Evolutionary conservation across 2,329 filamentous ascomycete species (phyloP).

Genomic region (Mollisia scopiformis): DNA sequence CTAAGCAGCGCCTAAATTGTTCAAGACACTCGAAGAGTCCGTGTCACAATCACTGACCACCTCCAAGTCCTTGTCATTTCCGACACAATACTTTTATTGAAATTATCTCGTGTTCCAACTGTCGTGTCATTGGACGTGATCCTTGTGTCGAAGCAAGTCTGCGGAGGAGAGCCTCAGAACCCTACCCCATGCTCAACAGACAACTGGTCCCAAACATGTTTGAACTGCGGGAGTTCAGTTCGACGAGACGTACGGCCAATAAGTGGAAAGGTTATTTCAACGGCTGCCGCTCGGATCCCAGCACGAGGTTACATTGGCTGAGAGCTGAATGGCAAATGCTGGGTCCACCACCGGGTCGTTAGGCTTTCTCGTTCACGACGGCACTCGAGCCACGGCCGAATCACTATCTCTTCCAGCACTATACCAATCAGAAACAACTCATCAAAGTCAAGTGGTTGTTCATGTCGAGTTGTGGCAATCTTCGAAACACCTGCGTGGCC

Average conservation of each 20-base stretch:
- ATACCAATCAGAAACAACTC: background rate
- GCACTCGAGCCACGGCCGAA: background rate
- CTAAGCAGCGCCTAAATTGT: no score
- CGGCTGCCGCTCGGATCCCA: background rate
- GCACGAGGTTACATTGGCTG: background rate
- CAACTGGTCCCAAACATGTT: background rate
- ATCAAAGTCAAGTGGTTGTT: background rate
- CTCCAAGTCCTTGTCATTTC: no score
- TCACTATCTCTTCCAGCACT: background rate
- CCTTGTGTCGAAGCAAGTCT: no score
- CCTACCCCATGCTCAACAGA: background rate
- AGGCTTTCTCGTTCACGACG: background rate
- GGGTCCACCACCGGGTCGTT: no score
- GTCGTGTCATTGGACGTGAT: background rate
- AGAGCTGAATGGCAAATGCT: background rate
- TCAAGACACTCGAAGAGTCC: no score
- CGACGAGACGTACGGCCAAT: background rate
- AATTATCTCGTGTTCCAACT: background rate
- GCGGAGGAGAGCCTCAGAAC: background rate
- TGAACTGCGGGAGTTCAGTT: background rate
- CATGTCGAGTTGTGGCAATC: background rate
- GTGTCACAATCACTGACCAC: no score
- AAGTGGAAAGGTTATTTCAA: background rate
- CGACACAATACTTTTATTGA: no score
- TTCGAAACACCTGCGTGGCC: background rate